Percentiles rank a stretch among this genome's conserved stretches.
Evolutionary conservation across 352 stramenopile genomes (phyloP).

Genomic region (Phytophthora sp.): DNA sequence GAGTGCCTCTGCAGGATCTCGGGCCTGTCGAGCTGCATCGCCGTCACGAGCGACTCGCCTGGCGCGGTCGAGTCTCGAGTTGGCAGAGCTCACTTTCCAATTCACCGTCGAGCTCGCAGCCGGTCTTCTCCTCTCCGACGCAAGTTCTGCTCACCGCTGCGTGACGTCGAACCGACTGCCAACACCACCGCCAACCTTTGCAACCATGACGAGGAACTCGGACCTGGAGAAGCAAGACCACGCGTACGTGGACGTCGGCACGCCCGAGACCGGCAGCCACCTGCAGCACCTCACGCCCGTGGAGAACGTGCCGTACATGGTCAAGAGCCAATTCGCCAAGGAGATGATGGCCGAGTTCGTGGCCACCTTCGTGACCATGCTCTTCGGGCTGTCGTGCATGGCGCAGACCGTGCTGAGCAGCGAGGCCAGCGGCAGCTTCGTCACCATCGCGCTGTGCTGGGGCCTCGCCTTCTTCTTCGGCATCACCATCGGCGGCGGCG

Average conservation of each 20-base stretch:
- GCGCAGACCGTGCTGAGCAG: slow-evolving; percentile 22
- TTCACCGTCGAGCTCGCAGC: slow-evolving; percentile 13
- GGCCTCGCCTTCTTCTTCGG: slow-evolving; percentile 49
- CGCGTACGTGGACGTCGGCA: slow-evolving; percentile 22
- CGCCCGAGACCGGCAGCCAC: slow-evolving; percentile 10
- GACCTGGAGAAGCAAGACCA: slow-evolving; percentile 29
- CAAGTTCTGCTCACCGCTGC: not conserved
- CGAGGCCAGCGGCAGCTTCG: slow-evolving; percentile 23
- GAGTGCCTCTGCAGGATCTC: no score
- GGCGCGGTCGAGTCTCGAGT: not conserved
- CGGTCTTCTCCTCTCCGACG: not conserved
- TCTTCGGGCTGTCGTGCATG: slow-evolving; percentile 30
- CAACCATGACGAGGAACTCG: slow-evolving; percentile 20
- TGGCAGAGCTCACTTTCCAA: slow-evolving; percentile 22
- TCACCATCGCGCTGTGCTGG: slow-evolving; percentile 46
- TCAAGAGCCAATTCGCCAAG: slow-evolving; percentile 45
- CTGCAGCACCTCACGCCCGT: slow-evolving; percentile 20
- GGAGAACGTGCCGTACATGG: slow-evolving; percentile 32
- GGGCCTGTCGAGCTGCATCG: not conserved
- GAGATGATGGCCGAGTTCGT: slow-evolving; percentile 44
- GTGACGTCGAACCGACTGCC: no score
- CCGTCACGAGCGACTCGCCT: not conserved
- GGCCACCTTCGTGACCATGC: slow-evolving; percentile 32
- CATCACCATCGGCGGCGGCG: slow-evolving; percentile 31
- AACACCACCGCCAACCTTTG: not conserved